phyloP scores from a whole-genome alignment of 352 stramenopile genomes.

The Phytophthora agathidicida region DNA sequence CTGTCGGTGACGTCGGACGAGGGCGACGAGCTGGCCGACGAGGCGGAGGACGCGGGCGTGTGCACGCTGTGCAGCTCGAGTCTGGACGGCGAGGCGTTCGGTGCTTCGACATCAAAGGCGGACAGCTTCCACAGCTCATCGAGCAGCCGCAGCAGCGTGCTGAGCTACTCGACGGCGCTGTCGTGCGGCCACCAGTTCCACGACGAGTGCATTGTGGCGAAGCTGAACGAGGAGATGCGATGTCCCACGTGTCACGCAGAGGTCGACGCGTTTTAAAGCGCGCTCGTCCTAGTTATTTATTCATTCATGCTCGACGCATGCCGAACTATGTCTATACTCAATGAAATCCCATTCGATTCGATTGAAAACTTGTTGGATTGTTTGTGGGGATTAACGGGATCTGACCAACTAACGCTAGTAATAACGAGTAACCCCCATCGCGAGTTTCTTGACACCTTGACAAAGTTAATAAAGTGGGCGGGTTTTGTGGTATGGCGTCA shows the following conservation, averaged over 20 bases:
- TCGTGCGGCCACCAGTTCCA: slow-evolving; percentile 62
- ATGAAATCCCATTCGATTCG: no score
- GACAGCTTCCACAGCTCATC: slow-evolving; percentile 10
- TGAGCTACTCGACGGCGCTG: slow-evolving; percentile 49
- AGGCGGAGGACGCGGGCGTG: slow-evolving; percentile 14
- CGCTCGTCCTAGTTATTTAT: no score
- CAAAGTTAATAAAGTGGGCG: no score
- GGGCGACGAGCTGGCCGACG: slow-evolving; percentile 18
- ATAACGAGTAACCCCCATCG: no score
- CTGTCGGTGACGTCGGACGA: slow-evolving; percentile 21
- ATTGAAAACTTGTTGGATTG: no score
- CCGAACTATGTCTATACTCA: no score
- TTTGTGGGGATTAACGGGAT: no score
- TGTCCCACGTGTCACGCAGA: slow-evolving; percentile 45
- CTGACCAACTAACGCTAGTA: no score
- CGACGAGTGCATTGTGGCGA: slow-evolving; percentile 55
- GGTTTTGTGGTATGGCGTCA: no score
- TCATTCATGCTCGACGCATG: neutral
- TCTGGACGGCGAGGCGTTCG: slow-evolving; percentile 20
- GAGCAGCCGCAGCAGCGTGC: slow-evolving; percentile 15
- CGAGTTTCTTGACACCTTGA: no score
- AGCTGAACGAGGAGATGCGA: slow-evolving; percentile 52
- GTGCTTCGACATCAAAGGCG: neutral
- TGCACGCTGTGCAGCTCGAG: slow-evolving; percentile 25
- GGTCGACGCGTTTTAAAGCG: slow-evolving; percentile 38